These are phyloP conservation scores for Clarkia xantiana DNA, from an alignment of 345 rosid species.

Conservation along the genomic window DNA sequence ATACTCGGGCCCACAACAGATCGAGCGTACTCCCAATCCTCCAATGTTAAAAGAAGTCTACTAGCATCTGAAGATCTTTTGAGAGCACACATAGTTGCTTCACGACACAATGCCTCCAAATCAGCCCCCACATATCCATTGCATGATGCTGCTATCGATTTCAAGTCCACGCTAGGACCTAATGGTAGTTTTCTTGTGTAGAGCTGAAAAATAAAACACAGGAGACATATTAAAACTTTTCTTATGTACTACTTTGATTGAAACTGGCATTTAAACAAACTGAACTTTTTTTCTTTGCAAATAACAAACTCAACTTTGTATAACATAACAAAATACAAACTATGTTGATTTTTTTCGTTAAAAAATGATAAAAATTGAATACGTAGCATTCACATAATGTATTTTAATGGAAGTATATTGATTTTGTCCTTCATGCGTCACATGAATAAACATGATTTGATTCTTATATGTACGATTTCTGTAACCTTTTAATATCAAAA, in stretches of 20 bases:
- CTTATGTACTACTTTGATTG: not conserved
- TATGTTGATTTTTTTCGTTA: too few relatives aligned
- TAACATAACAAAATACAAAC: too few relatives aligned
- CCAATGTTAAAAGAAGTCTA: slow-evolving; percentile 26
- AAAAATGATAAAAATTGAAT: too few relatives aligned
- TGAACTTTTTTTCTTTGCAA: not conserved
- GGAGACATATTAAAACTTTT: not conserved
- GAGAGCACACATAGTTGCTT: slow-evolving; percentile 48
- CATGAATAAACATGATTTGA: too few relatives aligned
- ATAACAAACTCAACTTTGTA: too few relatives aligned
- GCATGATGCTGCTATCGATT: slow-evolving; percentile 63
- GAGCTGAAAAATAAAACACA: slow-evolving; percentile 28
- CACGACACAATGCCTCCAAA: slow-evolving; percentile 84
- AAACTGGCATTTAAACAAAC: not conserved
- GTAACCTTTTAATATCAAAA: not conserved
- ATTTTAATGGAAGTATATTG: too few relatives aligned
- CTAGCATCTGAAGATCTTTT: slow-evolving; percentile 31
- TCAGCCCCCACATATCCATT: slow-evolving; percentile 94
- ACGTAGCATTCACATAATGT: too few relatives aligned
- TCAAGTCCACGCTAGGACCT: slow-evolving; percentile 40
- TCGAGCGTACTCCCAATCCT: slow-evolving; percentile 64
- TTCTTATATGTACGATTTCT: too few relatives aligned
- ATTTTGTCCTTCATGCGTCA: too few relatives aligned
- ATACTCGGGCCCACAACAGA: slow-evolving; percentile 73
- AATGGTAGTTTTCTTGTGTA: slow-evolving; percentile 56